Conservation (phyloP, 2,329 filamentous ascomycete genomes). For the Fusarium sp. region DNA sequence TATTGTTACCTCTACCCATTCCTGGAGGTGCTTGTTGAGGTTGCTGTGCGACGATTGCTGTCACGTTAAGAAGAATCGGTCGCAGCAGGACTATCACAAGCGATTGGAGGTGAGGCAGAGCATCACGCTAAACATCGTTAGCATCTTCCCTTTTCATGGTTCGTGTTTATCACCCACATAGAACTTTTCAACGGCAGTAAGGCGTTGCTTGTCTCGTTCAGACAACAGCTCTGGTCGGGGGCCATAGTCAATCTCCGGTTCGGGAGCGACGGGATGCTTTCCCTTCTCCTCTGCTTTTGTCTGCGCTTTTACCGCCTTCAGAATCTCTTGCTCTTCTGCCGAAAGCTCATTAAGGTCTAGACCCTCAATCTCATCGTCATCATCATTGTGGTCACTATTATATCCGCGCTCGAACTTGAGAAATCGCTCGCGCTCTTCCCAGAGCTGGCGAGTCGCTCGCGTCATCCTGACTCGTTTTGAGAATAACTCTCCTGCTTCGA, state of each 20-base stretch:
- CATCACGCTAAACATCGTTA: slow-evolving; percentile 64
- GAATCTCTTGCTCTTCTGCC: slow-evolving; percentile 51
- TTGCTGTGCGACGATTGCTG: slow-evolving; percentile 77
- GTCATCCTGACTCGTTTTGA: slow-evolving; percentile 91
- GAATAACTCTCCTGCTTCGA: slow-evolving; percentile 94
- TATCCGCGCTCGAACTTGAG: slow-evolving; percentile 93
- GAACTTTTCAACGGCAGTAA: slow-evolving; percentile 80
- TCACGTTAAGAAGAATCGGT: slow-evolving; percentile 86
- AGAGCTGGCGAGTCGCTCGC: slow-evolving; percentile 88
- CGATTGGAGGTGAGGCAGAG: slow-evolving; percentile 88
- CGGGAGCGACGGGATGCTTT: slow-evolving; percentile 23
- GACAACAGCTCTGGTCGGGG: slow-evolving; percentile 59
- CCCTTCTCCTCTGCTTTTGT: slow-evolving; percentile 45
- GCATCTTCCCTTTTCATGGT: neutral
- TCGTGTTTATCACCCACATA: slow-evolving; percentile 71
- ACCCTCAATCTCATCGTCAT: slow-evolving; percentile 58
- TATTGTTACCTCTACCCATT: slow-evolving; percentile 51
- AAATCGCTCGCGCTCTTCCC: slow-evolving; percentile 92
- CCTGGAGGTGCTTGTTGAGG: slow-evolving; percentile 57
- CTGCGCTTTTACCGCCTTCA: slow-evolving; percentile 52
- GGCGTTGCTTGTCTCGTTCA: slow-evolving; percentile 67
- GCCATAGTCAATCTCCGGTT: slow-evolving; percentile 54
- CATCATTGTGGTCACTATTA: slow-evolving; percentile 62
- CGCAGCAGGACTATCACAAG: slow-evolving; percentile 92
- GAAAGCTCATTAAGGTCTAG: slow-evolving; percentile 58